Evolutionary conservation across 2,329 filamentous ascomycete genomes (phyloP), one percentile per base, ranked within the genome.

Genomic region (Monosporascus sp.): DNA sequence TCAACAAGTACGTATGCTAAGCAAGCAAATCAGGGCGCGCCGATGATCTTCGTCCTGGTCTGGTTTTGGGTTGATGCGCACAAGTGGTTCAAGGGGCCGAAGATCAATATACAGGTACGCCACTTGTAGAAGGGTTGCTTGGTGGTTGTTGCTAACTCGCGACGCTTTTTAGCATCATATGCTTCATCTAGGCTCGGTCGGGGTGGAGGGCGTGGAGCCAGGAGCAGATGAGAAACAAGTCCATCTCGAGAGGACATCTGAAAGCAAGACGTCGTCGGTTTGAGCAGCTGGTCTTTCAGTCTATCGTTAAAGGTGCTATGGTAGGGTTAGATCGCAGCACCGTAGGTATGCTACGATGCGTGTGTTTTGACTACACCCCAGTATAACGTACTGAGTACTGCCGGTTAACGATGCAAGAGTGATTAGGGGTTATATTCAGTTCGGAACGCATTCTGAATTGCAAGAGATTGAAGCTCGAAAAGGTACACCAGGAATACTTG

Each of bases 51-150:
- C 3, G 74, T 83, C 5, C 70, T 76, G 3, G 67, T 85, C 15
- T 88, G 84, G 82, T 89, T 83, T 75, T 70, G 81, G 41, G 69
- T 88, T 5, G 77, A 79, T 59, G 85, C 85, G 9, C 75, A 75
- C 48, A 85, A 81, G 62, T 88, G 85, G 85, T 89, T 88, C 69
- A 85, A 81, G 62, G 86, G 86, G 0, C 85, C 86, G 0, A 86
- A 83, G 71, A 80, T 88, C 56, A 88, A 88, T 61, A 72, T 88
- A 25, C 78, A 82, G 54, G 65, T 67, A 59, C 50, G 59, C 47
- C 25, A 31, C 9, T 14, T 14, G 6, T 5, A 50, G 20, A 47
- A 14, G 22, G 11, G 18, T 9, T 25, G 38, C 31, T 9, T 18
- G 22, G 5, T 5, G 18, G 2, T 39, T 1, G 11, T 51, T n/a